Conservation (phyloP, 2,329 filamentous ascomycete genomes). For the Sphaerulina musiva region DNA sequence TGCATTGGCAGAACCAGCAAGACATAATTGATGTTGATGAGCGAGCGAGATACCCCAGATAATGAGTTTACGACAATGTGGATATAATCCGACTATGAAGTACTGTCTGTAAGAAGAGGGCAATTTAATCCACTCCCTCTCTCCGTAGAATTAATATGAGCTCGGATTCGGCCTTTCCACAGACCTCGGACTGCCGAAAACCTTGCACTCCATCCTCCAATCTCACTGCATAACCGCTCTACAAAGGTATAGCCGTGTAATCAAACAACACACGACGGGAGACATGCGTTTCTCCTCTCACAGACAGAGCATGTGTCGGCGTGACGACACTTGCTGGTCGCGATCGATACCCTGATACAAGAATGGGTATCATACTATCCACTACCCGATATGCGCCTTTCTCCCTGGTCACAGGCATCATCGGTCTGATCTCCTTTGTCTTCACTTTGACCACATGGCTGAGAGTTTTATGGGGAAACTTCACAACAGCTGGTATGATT, state of each 20-base stretch:
- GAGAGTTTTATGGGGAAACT: slow-evolving; percentile 38
- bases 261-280: neutral
- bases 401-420: slow-evolving; percentile 33
- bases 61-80: neutral
- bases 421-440: slow-evolving; percentile 40
- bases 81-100: neutral
- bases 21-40: slow-evolving; percentile 1
- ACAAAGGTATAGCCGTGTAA: neutral
- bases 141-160: neutral
- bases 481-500: slow-evolving; percentile 30
- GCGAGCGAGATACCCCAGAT: slow-evolving; percentile 8
- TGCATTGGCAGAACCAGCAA: neutral
- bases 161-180: too few relatives aligned
- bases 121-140: neutral
- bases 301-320: neutral
- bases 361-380: slow-evolving; percentile 32
- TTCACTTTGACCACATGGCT: slow-evolving; percentile 42
- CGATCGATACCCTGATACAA: neutral
- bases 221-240: neutral
- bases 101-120: neutral
- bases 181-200: too few relatives aligned
- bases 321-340: neutral
- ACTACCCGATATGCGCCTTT: slow-evolving; percentile 32
- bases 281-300: neutral
- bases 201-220: too few relatives aligned